A percentile compares a stretch with the other conserved stretches of the same genome.
phyloP scores from a whole-genome alignment of 306 rosid genomes.

The Fragaria ananassa region DNA sequence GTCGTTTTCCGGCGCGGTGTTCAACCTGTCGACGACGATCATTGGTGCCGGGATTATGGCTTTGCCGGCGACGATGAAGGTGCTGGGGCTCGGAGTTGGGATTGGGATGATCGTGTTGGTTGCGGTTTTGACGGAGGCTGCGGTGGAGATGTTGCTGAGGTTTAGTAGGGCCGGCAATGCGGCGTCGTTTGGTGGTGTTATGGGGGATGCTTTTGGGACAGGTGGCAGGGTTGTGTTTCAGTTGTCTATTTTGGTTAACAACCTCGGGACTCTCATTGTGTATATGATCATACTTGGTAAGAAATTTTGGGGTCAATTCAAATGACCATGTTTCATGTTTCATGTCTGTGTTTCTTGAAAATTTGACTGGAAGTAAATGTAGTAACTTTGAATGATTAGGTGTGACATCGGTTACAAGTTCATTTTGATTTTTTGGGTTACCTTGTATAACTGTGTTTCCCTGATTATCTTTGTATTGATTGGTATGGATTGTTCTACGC shows the following conservation, averaged over 20 bases:
- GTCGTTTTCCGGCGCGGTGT: conserved; percentile 48
- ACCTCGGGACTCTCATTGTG: conserved; percentile 61
- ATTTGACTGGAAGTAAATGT: not conserved
- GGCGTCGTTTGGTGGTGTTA: conserved; percentile 38
- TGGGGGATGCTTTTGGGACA: conserved; percentile 54
- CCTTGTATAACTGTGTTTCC: too few relatives aligned
- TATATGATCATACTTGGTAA: conserved; percentile 66
- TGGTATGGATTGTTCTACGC: too few relatives aligned
- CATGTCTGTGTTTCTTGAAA: not conserved
- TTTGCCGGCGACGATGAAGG: conserved; percentile 68
- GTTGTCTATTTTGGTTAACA: conserved; percentile 49
- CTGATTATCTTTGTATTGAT: too few relatives aligned
- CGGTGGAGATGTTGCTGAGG: conserved; percentile 54
- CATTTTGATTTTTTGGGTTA: not conserved
- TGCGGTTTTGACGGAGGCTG: conserved; percentile 46
- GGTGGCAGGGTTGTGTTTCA: conserved; percentile 44
- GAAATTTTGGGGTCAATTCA: not conserved
- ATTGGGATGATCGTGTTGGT: conserved; percentile 40
- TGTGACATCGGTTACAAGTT: not conserved
- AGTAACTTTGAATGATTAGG: not conserved
- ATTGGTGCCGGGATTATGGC: conserved; percentile 84
- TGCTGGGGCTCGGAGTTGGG: conserved; percentile 51
- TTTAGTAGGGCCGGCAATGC: conserved; percentile 48
- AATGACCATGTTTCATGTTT: too few relatives aligned
- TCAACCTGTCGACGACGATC: conserved; percentile 61